A percentile compares a stretch with the other conserved stretches of the same genome.
Conservation (phyloP, 495 filamentous ascomycete genomes). For the Delitschia confertaspora region DNA sequence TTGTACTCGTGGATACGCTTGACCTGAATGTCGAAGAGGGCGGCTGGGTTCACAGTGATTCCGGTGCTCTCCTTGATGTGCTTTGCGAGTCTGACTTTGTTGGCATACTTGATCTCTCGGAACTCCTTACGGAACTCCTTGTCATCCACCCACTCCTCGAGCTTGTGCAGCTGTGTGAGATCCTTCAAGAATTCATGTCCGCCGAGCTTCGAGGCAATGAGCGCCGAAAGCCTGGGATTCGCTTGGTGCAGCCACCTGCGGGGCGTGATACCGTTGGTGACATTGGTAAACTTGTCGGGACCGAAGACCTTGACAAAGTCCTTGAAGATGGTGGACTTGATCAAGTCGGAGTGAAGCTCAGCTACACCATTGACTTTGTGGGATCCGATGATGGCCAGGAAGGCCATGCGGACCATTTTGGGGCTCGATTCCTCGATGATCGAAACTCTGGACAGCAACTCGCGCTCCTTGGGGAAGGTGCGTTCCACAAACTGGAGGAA, state of each 20-base stretch:
- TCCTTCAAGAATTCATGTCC: slow-evolving; percentile 79
- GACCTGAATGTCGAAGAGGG: slow-evolving; percentile 93
- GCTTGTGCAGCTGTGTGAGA: slow-evolving; percentile 69
- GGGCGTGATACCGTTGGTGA: slow-evolving; percentile 96
- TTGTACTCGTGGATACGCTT: slow-evolving; percentile 99
- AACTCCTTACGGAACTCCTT: slow-evolving; percentile 84
- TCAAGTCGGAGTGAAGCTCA: slow-evolving; percentile 91
- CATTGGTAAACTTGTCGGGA: slow-evolving; percentile 94
- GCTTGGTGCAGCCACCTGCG: slow-evolving; percentile 95
- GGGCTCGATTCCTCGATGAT: slow-evolving; percentile 95
- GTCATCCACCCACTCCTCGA: slow-evolving; percentile 74
- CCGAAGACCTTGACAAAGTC: slow-evolving; percentile 94
- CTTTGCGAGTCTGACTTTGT: slow-evolving; percentile 75
- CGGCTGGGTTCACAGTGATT: slow-evolving; percentile 72
- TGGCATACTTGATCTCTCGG: slow-evolving; percentile 75
- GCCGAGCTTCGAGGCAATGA: slow-evolving; percentile 84
- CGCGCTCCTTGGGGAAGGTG: slow-evolving; percentile 79
- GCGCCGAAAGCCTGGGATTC: slow-evolving; percentile 81
- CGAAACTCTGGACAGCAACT: slow-evolving; percentile 74
- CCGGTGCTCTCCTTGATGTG: slow-evolving; percentile 75
- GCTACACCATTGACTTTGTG: slow-evolving; percentile 99
- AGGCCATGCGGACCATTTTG: slow-evolving; percentile 98
- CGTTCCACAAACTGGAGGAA: slow-evolving; percentile 88
- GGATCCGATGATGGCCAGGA: slow-evolving; percentile 87
- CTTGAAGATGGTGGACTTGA: slow-evolving; percentile 98